Base-by-base conservation (phyloP, 2,329 filamentous ascomycete species). In the Blastomyces emzantsi region DNA sequence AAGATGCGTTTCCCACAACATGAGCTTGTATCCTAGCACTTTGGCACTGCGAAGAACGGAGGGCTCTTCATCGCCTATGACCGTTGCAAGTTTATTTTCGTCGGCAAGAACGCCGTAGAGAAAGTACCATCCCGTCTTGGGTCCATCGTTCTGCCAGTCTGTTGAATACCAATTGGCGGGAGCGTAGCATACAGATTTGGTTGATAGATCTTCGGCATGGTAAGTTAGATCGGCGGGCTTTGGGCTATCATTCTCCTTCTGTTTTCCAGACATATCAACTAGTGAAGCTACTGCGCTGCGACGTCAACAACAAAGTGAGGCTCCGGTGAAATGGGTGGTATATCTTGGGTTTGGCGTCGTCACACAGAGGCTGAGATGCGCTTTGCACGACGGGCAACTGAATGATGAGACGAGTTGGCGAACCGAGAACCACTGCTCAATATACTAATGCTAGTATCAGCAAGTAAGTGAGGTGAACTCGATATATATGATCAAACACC, bases 111-210 rank as follows among this genome's bases (percentile, higher is more conserved):
- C 63, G 47, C 64, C 67, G 63, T 66, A 68, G 66, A 66, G 64
- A 54, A 68, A 69, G 57, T 67, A 68, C 59, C 64, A 66, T 22
- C 65, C 63, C 3, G 52, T 60, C 47, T 52, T 54, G 39, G 63
- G 55, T 9, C 56, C 52, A 22, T 45, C 11, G 15, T 17, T 43
- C 49, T 61, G 60, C 57, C 59, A 63, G 22, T 59, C 51, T 19
- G 49, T 63, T 30, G 63, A 62, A 33, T 63, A 66, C 64, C 64
- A 66, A 9, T 60, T 13, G 2, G 39, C 33, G 1, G 64, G 63
- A 25, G 64, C 62, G 8, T 51, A 61, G 39, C 64, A 66, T 41
- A 64, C 41, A 19, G 64, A 60, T 13, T 62, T 61, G 15, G 33
- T 57, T 57, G 36, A 22, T 8, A 15, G n/a, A n/a, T 57, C 36